Conservation (phyloP, 768 basidiomycete species). For the Lactifluus rugatus region DNA sequence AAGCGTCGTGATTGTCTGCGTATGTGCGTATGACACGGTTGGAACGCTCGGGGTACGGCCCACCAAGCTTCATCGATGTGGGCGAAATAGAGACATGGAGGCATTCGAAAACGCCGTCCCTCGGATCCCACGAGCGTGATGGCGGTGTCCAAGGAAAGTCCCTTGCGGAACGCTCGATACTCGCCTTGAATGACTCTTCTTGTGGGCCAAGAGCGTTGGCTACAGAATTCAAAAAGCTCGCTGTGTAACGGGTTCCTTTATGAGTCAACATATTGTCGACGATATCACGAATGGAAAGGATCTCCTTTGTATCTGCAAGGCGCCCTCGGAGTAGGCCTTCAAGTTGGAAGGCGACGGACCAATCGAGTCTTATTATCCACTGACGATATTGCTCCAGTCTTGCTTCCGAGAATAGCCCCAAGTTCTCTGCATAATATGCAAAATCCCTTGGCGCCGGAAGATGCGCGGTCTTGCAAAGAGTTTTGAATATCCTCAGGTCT, state of each 20-base stretch:
- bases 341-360: conserved; percentile 53
- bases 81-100: conserved; percentile 45
- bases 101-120: conserved; percentile 31
- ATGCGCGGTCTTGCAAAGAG: conserved; percentile 32
- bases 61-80: conserved; percentile 41
- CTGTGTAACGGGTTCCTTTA: conserved; percentile 30
- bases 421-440: conserved; percentile 32
- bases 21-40: conserved; percentile 54
- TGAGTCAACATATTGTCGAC: conserved; percentile 26
- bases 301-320: conserved; percentile 41
- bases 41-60: conserved; percentile 48
- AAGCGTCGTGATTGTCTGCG: conserved; percentile 37
- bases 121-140: neutral
- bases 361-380: conserved; percentile 33
- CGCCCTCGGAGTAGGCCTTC: conserved; percentile 33
- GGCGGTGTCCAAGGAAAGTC: conserved; percentile 13
- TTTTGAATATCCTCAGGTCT: conserved; percentile 32
- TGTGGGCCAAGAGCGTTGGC: conserved; percentile 19
- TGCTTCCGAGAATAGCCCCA: conserved; percentile 35
- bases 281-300: conserved; percentile 33
- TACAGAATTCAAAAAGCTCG: conserved; percentile 34
- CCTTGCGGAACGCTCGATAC: conserved; percentile 24
- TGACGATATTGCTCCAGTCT: conserved; percentile 26
- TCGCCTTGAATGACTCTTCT: conserved; percentile 8
- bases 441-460: conserved; percentile 24